Evolutionary conservation across 306 rosid genomes (phyloP).

Genomic region (Gillenia trifoliata): DNA sequence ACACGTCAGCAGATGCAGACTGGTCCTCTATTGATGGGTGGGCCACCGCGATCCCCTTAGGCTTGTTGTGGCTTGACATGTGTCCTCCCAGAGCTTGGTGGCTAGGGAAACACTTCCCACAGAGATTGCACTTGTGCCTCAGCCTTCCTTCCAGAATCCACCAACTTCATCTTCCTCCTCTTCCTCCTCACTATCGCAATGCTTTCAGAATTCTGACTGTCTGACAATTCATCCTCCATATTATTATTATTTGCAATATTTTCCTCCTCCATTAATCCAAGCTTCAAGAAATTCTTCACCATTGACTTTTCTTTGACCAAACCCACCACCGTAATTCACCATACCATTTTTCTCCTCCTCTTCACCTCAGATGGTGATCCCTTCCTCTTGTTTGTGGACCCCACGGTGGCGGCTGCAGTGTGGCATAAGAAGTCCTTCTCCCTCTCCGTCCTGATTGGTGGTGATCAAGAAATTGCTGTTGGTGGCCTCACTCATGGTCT

Average conservation of each 20-base stretch:
- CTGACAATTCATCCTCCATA: background rate
- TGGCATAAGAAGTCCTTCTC: background rate
- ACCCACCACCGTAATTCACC: background rate
- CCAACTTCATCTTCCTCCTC: conserved; percentile 21
- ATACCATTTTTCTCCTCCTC: background rate
- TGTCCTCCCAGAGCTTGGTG: conserved; percentile 55
- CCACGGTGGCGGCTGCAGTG: background rate
- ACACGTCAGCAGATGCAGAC: conserved; percentile 5
- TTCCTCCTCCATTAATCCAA: conserved; percentile 2
- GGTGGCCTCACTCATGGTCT: conserved; percentile 1
- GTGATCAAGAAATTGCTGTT: conserved; percentile 15
- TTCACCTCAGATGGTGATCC: background rate
- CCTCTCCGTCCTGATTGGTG: background rate
- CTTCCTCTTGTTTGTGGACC: background rate
- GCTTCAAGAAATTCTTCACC: background rate
- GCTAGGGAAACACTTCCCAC: conserved; percentile 26
- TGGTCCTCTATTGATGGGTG: background rate
- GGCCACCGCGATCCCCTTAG: background rate
- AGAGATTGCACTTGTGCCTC: conserved; percentile 26
- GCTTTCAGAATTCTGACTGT: conserved; percentile 9
- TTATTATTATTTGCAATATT: background rate
- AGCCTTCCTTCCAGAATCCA: conserved; percentile 10
- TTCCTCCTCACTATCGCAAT: conserved; percentile 10
- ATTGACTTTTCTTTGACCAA: background rate
- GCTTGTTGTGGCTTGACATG: conserved; percentile 30